phyloP scores from a whole-genome alignment of 2,329 filamentous ascomycete genomes.

The Acrocalymma vagum region DNA sequence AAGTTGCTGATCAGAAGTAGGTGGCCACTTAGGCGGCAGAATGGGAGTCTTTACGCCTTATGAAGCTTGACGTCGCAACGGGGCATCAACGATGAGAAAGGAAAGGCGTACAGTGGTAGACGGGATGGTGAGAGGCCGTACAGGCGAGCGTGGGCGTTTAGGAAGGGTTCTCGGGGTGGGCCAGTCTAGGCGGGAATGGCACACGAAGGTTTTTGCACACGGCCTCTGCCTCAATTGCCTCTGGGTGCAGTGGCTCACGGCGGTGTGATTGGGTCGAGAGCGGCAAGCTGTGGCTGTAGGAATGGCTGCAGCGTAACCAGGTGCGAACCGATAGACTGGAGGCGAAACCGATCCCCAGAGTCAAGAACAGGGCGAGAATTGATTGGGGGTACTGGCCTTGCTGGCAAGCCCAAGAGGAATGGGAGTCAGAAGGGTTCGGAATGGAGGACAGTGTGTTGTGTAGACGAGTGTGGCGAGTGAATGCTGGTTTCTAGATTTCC shows the following conservation, averaged over 20 bases:
- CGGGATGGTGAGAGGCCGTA: constrained; percentile 29
- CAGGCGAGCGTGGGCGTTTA: constrained; percentile 29
- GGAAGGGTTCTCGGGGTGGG: constrained; percentile 31
- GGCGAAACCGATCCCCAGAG: constrained; percentile 46
- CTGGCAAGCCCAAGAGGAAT: constrained; percentile 13
- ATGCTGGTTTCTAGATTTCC: constrained; percentile 42
- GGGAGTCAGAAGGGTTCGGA: constrained; percentile 18
- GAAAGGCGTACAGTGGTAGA: constrained; percentile 33
- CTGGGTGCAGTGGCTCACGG: constrained; percentile 22
- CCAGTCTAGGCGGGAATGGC: constrained; percentile 37
- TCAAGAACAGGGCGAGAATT: constrained; percentile 20
- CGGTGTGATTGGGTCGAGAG: constrained; percentile 37
- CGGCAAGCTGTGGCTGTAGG: constrained; percentile 37
- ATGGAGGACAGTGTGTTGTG: constrained; percentile 28
- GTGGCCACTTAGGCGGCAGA: constrained; percentile 44
- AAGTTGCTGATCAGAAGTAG: constrained; percentile 45
- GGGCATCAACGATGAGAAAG: constrained; percentile 29
- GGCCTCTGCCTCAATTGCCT: constrained; percentile 46
- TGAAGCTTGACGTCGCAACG: constrained; percentile 40
- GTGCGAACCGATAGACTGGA: constrained; percentile 41
- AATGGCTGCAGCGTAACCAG: constrained; percentile 38
- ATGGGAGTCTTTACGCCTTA: constrained; percentile 37
- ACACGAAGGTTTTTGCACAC: constrained; percentile 37
- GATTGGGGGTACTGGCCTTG: constrained; percentile 8
- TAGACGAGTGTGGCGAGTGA: constrained; percentile 46